These are phyloP conservation scores for Phytomonas sp. DNA, from an alignment of 208 protist species.

Conservation along the genomic window DNA sequence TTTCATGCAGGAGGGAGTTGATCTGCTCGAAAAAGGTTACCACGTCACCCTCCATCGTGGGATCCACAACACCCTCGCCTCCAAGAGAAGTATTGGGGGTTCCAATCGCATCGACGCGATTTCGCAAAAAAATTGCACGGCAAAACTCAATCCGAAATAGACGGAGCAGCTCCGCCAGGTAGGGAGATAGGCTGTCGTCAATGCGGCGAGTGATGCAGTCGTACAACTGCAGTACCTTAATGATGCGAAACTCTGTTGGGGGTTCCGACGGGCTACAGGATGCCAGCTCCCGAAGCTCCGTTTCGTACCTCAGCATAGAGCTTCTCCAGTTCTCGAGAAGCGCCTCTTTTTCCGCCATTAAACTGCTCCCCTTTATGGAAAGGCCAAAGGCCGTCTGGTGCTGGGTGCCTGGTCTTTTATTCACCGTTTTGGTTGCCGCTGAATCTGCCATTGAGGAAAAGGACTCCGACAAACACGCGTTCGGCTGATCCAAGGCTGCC, in stretches of 20 bases:
- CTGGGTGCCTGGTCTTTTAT: no score
- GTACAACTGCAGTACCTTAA: conserved; percentile 48
- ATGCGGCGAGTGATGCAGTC: conserved; percentile 38
- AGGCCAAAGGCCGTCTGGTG: conserved; percentile 6
- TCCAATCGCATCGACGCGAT: neutral
- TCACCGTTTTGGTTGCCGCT: no score
- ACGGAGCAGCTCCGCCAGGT: conserved; percentile 52
- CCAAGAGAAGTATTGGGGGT: neutral
- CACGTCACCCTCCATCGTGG: conserved; percentile 6
- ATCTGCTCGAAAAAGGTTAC: conserved; percentile 77
- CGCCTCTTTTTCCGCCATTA: conserved; percentile 18
- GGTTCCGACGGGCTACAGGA: conserved; percentile 32
- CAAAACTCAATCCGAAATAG: conserved; percentile 85
- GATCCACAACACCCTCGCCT: conserved; percentile 7
- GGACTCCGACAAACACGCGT: no score
- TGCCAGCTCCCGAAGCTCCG: conserved; percentile 65
- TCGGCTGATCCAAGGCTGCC: neutral
- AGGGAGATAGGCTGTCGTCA: conserved; percentile 31
- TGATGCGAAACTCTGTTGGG: conserved; percentile 32
- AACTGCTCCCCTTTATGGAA: conserved; percentile 28
- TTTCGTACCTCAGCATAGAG: conserved; percentile 64
- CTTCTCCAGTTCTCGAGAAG: conserved; percentile 60
- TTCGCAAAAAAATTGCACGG: conserved; percentile 50
- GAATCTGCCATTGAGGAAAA: neutral
- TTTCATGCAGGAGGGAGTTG: conserved; percentile 51